phyloP scores from a whole-genome alignment of 306 rosid genomes.

The Glycine soja region DNA sequence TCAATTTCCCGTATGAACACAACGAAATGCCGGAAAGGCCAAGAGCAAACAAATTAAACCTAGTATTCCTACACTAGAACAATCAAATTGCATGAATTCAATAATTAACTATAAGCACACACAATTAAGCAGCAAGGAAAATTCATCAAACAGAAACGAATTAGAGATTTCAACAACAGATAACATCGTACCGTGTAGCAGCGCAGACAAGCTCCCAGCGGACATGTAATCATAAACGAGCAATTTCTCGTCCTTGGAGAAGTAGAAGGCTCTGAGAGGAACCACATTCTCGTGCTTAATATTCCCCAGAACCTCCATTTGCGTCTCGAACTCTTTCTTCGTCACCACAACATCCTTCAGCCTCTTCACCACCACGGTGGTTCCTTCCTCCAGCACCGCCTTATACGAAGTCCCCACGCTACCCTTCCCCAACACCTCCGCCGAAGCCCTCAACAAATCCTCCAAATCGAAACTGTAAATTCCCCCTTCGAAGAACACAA shows the following conservation, averaged over 20 bases:
- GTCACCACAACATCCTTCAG: conserved; percentile 81
- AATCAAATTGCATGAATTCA: neutral
- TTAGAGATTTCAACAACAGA: neutral
- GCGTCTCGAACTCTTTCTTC: conserved; percentile 82
- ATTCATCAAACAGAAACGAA: neutral
- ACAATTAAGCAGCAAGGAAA: neutral
- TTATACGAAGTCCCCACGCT: conserved; percentile 97
- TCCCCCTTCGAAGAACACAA: conserved; percentile 90
- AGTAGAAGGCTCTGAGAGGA: conserved; percentile 88
- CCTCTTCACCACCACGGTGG: conserved; percentile 93
- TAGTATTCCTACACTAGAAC: neutral
- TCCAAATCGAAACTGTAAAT: conserved; percentile 92
- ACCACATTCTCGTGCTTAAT: conserved; percentile 91
- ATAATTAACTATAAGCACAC: neutral
- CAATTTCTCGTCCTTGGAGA: conserved; percentile 95
- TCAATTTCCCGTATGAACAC: conserved; percentile 21
- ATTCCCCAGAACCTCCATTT: conserved; percentile 82
- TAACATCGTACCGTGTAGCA: conserved; percentile 82
- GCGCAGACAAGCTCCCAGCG: conserved; percentile 92
- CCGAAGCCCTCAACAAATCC: conserved; percentile 92
- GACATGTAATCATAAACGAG: conserved; percentile 89
- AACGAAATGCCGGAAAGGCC: conserved; percentile 14
- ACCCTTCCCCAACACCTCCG: conserved; percentile 95
- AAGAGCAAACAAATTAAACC: conserved; percentile 1
- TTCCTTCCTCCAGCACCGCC: conserved; percentile 97